These are phyloP conservation scores for Nematodospora anomalae DNA, from an alignment of 1,139 yeast genomes.

Conservation along the genomic window DNA sequence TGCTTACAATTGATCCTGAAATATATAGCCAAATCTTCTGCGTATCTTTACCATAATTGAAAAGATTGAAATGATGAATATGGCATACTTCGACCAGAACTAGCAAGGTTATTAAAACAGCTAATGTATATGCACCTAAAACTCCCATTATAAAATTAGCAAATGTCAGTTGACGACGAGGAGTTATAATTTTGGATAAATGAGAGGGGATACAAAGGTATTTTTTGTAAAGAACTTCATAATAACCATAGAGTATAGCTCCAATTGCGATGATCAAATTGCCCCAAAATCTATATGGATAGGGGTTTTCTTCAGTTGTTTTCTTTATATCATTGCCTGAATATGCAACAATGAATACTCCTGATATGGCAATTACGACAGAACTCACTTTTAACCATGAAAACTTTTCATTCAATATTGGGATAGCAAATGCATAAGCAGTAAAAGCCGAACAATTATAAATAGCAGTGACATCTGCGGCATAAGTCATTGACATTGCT, in stretches of 20 bases:
- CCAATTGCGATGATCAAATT: conserved; percentile 72
- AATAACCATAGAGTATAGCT: conserved; percentile 80
- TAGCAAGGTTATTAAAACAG: conserved; percentile 51
- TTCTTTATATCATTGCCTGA: conserved; percentile 42
- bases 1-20: conserved; percentile 54
- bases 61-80: conserved; percentile 58
- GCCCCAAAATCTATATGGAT: conserved; percentile 69
- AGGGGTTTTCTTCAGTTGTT: conserved; percentile 23
- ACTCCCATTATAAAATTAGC: conserved; percentile 49
- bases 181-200: conserved; percentile 42
- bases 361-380: conserved; percentile 70
- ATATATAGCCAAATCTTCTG: conserved; percentile 45
- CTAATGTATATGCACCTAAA: conserved; percentile 61
- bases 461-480: conserved; percentile 86
- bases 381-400: conserved; percentile 64
- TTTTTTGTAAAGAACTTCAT: conserved; percentile 81
- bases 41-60: conserved; percentile 43
- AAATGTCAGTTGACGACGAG: conserved; percentile 49
- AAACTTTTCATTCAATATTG: conserved; percentile 64
- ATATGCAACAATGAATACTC: conserved; percentile 80
- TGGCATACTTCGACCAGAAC: conserved; percentile 53
- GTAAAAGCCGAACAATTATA: conserved; percentile 89
- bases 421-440: conserved; percentile 82
- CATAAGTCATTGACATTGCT: conserved; percentile 78
- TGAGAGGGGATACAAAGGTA: conserved; percentile 72